Conservation (phyloP, 495 filamentous ascomycete species). For the Neurospora sp. region DNA sequence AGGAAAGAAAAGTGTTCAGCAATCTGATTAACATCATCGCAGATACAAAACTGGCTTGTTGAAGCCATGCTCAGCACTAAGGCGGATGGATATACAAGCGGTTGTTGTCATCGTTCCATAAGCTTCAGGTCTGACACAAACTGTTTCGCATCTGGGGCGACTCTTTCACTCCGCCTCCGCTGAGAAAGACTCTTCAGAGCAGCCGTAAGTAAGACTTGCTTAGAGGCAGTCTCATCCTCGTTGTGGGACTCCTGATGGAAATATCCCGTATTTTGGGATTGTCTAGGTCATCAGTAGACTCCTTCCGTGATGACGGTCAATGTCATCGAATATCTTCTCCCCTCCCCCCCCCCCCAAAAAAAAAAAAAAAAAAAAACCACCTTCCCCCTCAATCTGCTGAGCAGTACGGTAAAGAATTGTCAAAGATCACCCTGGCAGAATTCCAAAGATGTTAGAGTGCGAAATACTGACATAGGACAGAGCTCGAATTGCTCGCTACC, state of each 20-base stretch:
- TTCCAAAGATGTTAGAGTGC: background rate
- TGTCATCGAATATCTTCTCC: background rate
- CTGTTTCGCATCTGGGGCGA: background rate
- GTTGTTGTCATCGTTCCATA: constrained; percentile 22
- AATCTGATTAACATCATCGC: background rate
- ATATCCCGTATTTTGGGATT: background rate
- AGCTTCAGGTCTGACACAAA: background rate
- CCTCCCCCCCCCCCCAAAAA: background rate
- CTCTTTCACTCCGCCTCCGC: background rate
- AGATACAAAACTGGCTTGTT: background rate
- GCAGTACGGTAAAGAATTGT: background rate
- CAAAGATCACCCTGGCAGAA: background rate
- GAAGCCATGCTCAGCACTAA: constrained; percentile 61
- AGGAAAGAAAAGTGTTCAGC: background rate
- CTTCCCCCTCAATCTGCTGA: background rate
- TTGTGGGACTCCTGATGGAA: background rate
- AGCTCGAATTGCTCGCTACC: background rate
- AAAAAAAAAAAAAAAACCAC: background rate
- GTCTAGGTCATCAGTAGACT: background rate
- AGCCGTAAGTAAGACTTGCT: background rate
- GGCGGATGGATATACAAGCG: constrained; percentile 67
- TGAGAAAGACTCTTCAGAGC: background rate
- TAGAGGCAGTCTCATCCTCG: background rate
- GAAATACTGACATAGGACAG: background rate
- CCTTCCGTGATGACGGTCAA: background rate